Conservation (phyloP, 176 grass and related monocot species). For the Lolium perenne region DNA sequence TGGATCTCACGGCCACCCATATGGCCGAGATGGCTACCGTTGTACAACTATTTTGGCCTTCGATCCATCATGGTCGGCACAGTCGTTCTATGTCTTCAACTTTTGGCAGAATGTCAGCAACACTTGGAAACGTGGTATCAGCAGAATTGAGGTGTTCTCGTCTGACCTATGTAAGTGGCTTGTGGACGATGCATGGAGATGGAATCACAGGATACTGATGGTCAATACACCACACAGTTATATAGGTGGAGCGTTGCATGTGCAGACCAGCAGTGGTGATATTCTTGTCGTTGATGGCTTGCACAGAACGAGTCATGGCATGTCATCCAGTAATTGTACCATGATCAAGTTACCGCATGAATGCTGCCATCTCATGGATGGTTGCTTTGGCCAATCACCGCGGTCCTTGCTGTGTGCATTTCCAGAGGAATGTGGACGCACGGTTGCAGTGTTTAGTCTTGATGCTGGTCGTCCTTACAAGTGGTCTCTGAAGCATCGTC, state of each 20-base stretch:
- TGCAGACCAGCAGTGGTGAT: background rate
- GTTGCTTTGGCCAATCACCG: slow-evolving; percentile 36
- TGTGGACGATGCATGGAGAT: background rate
- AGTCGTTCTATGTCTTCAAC: background rate
- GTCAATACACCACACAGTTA: background rate
- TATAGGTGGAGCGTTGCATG: background rate
- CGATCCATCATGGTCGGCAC: slow-evolving; percentile 5
- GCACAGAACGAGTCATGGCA: background rate
- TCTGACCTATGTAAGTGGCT: background rate
- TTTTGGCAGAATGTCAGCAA: background rate
- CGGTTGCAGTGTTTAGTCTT: slow-evolving; percentile 25
- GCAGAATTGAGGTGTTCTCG: slow-evolving; percentile 24
- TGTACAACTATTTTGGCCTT: background rate
- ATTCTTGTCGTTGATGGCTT: background rate
- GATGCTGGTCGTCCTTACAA: background rate
- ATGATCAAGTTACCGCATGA: background rate
- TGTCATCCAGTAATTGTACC: background rate
- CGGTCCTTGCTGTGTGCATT: slow-evolving; percentile 34
- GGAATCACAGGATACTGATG: background rate
- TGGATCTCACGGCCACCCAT: background rate
- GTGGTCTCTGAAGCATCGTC: slow-evolving; percentile 30
- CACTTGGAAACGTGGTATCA: background rate
- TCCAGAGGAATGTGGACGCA: background rate
- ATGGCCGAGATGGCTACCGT: background rate
- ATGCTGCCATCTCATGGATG: background rate